Evolutionary conservation across 139 green algal species (phyloP), one percentile per base, ranked within the genome.

Genomic region (Asterochloris sp.): DNA sequence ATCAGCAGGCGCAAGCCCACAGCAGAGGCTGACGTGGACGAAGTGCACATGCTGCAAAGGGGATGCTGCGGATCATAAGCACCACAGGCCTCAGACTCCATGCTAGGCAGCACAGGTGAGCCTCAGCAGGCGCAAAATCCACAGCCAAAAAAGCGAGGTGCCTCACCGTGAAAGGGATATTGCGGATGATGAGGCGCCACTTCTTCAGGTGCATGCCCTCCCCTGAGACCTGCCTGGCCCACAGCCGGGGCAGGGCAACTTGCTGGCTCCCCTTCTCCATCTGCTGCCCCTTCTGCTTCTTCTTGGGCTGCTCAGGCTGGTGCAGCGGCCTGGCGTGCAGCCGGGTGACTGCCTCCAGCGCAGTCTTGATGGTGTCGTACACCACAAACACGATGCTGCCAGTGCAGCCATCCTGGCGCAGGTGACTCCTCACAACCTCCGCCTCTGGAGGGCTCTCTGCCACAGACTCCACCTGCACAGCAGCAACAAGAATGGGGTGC

Each of bases 131-230:
- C 38, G 38, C 38, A 54, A n/a, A 12, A 73, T 62, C 12, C 27
- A 23, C 77, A 82, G 62, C 13, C 47, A 81, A 0, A 28, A 62
- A 6, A 6, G 2, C 6, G 38, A 54, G 38, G 38, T 54, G 38
- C 38, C 61, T 60, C 77, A 95, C 92, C 85, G 92, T 86, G 80
- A 97, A 98, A 11, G 95, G 83, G 84, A 98, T 85, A 86, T 98
- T 98, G 29, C 96, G 89, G 12, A 98, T 76, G 73, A 98, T 97
- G 64, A 98, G n/a, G 60, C 95, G 89, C 93, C 94, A 98, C 78
- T 92, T 91, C 84, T 98, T 97, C 2, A 97, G 83, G 71, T 96
- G 89, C 21, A 91, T 80, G 1, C 96, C 93, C 85, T 98, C 95
- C 1, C 95, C 95, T 23, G 89, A 87, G 63, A 98, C 88, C 83